Evolutionary conservation across 768 basidiomycete species (phyloP), one percentile per base, ranked within the genome.

Genomic region (Boletellus ananiceps): DNA sequence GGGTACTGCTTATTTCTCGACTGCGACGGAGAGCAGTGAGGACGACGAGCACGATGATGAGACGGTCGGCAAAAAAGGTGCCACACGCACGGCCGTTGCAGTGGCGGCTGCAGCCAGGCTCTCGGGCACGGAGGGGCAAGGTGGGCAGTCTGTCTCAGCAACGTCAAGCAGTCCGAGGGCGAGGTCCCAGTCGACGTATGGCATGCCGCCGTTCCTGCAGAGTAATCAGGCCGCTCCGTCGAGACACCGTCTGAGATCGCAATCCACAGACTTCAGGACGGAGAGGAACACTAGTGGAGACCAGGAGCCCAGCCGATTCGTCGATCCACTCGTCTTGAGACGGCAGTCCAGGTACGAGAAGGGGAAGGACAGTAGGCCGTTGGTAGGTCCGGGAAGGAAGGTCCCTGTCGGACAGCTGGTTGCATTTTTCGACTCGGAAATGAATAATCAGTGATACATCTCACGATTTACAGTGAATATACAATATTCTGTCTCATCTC

Each of bases 341-440:
- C 81, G 75, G 57, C 85, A 88, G 69, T 77, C 78, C 66, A 76
- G 59, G 59, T 61, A 73, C 46, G 74, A 74, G 57, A 66, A 46
- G 55, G 31, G 14, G 27, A 74, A 74, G 52, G 69, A 73, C 34
- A 77, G 71, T 9, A 73, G 69, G 57, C 69, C 68, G 56, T 62
- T 62, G 39, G 56, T 51, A 58, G 71, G 50, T 41, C 44, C 59
- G 4, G 74, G 70, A 37, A 80, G 74, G 46, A 90, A 89, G 70
- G 78, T 87, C 13, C 81, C 86, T 0, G 77, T 92, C 36, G 85
- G 82, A 9, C 79, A 91, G 59, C 67, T 93, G 37, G 86, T 90
- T 13, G 88, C 88, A n/a, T 92, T 86, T 67, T 93, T 93, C 58
- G 86, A 91, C 31, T 64, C 66, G 19, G 67, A 69, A 42, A 62